phyloP scores from a whole-genome alignment of 495 filamentous ascomycete species.

The Cairneyella variabilis region DNA sequence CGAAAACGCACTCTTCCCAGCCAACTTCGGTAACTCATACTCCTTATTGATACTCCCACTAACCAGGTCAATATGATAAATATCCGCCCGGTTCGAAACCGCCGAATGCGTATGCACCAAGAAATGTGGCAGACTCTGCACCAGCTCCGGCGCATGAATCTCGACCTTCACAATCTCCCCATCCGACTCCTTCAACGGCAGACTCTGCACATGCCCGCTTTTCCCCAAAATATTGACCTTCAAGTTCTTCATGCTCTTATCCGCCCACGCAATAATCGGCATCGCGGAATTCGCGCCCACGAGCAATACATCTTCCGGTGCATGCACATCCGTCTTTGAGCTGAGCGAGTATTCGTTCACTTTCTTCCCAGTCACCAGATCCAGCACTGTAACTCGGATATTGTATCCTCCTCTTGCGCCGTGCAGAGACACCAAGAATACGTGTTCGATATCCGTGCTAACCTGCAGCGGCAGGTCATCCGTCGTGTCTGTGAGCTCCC shows the following conservation, averaged over 20 bases:
- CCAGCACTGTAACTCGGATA: constrained; percentile 68
- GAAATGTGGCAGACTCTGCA: constrained; percentile 72
- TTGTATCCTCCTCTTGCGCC: constrained; percentile 61
- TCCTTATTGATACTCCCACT: constrained; percentile 62
- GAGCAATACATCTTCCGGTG: constrained; percentile 65
- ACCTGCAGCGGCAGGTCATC: constrained; percentile 73
- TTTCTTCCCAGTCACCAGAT: constrained; percentile 65
- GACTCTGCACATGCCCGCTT: constrained; percentile 40
- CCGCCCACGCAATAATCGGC: constrained; percentile 79
- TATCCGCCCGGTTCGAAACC: constrained; percentile 72
- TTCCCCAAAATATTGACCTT: constrained; percentile 84
- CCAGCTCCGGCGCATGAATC: constrained; percentile 67
- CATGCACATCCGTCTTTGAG: constrained; percentile 68
- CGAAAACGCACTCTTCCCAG: constrained; percentile 71
- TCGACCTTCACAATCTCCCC: constrained; percentile 62
- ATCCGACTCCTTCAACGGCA: constrained; percentile 36
- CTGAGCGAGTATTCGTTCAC: constrained; percentile 61
- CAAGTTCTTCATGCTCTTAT: constrained; percentile 60
- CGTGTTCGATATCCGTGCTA: constrained; percentile 65
- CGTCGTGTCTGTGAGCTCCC: constrained; percentile 68
- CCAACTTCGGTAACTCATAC: constrained; percentile 67
- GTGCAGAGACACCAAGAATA: constrained; percentile 76
- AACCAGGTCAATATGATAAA: constrained; percentile 76
- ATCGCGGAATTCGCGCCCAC: constrained; percentile 81
- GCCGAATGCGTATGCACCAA: constrained; percentile 76